phyloP scores from a whole-genome alignment of 352 stramenopile genomes.

The Globisporangium middletonii region DNA sequence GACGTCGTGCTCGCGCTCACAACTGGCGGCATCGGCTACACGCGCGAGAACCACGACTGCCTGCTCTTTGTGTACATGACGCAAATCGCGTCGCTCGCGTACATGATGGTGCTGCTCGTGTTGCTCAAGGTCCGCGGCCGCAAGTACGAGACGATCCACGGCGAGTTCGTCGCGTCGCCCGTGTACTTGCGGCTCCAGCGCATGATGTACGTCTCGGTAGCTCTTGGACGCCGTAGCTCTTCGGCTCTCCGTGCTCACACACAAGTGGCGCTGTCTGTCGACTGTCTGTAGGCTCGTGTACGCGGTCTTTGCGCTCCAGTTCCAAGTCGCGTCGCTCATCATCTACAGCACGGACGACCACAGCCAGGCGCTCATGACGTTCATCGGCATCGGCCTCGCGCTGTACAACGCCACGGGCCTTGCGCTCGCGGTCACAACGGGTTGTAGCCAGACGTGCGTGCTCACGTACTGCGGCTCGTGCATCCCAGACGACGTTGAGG shows the following conservation, averaged over 20 bases:
- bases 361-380: conserved; percentile 14
- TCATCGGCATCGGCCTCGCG: conserved; percentile 32
- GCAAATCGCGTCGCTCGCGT: conserved; percentile 38
- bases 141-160: conserved; percentile 49
- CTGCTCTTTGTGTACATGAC: conserved; percentile 38
- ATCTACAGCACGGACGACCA: conserved; percentile 20
- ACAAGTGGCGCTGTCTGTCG: no score
- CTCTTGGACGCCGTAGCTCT: no score
- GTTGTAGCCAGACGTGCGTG: conserved; percentile 48
- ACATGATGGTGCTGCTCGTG: conserved; percentile 34
- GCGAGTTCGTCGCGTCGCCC: conserved; percentile 41
- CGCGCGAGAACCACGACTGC: conserved; percentile 24
- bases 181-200: conserved; percentile 50
- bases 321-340: conserved; percentile 39
- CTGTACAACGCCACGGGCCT: conserved; percentile 36
- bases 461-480: conserved; percentile 36
- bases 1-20: conserved; percentile 22
- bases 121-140: conserved; percentile 35
- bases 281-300: conserved; percentile 27
- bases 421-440: conserved; percentile 29
- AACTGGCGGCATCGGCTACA: conserved; percentile 24
- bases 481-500: conserved; percentile 39
- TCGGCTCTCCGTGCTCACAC: no score
- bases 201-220: conserved; percentile 27
- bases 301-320: conserved; percentile 45